Evolutionary conservation across 2,329 filamentous ascomycete genomes (phyloP).

Genomic region (Lachnellula willkommii): DNA sequence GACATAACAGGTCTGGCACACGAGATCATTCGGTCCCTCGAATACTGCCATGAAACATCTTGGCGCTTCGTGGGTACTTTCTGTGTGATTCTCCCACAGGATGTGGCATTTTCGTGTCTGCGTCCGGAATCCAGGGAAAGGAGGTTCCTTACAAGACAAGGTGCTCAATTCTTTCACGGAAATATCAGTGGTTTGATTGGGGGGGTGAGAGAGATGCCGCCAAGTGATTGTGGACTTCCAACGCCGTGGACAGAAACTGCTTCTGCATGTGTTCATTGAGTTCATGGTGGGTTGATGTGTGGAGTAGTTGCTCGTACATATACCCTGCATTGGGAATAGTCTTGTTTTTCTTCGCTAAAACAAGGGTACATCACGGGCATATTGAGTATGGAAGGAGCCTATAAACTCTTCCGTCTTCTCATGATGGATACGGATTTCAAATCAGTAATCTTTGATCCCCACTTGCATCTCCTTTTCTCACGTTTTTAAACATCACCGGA

Average conservation of each 20-base stretch:
- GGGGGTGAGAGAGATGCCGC: background rate
- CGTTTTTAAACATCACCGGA: background rate
- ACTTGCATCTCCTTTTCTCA: background rate
- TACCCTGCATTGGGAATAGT: background rate
- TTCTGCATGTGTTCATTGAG: no score
- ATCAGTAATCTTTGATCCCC: background rate
- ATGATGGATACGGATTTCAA: background rate
- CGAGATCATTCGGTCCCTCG: conserved; percentile 13
- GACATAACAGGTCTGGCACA: conserved; percentile 5
- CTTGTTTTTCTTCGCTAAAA: background rate
- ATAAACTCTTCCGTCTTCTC: background rate
- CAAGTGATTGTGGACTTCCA: no score
- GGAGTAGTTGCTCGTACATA: background rate
- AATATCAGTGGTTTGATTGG: background rate
- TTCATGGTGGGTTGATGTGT: no score
- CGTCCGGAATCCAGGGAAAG: conserved; percentile 7
- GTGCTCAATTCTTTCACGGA: background rate
- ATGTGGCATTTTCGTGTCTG: conserved; percentile 11
- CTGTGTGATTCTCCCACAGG: conserved; percentile 4
- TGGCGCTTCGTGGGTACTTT: conserved; percentile 8
- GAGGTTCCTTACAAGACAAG: conserved; percentile 1
- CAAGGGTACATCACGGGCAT: background rate
- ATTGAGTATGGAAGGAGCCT: no score
- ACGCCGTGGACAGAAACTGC: no score
- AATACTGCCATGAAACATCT: conserved; percentile 7